These are phyloP conservation scores for Phytophthora vignae DNA, from an alignment of 352 stramenopile species.

Conservation along the genomic window DNA sequence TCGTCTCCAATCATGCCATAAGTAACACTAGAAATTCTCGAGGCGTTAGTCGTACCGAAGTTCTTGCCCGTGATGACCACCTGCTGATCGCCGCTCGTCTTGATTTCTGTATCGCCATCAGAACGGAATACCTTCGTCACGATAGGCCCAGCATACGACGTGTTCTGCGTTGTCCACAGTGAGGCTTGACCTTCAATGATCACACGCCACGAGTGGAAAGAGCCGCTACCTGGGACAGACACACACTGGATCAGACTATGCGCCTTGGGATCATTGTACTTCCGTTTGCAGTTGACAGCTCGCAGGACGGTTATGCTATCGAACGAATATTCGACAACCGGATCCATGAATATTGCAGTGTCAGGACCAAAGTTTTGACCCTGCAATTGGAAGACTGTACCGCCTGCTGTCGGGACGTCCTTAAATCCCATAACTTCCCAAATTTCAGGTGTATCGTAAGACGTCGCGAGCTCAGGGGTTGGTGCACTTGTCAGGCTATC, in stretches of 20 bases:
- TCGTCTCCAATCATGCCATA: constrained; percentile 63
- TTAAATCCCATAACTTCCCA: constrained; percentile 53
- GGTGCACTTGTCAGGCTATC: constrained; percentile 40
- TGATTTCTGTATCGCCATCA: constrained; percentile 53
- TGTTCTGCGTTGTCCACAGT: constrained; percentile 41
- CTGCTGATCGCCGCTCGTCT: constrained; percentile 57
- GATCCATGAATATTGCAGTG: constrained; percentile 50
- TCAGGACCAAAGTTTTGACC: constrained; percentile 64
- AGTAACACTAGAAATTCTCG: constrained; percentile 49
- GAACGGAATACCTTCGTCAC: constrained; percentile 62
- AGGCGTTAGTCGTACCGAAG: constrained; percentile 48
- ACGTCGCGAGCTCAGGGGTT: constrained; percentile 11
- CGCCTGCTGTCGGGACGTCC: constrained; percentile 52
- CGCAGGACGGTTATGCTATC: constrained; percentile 41
- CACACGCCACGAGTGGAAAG: constrained; percentile 54
- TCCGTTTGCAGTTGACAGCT: constrained; percentile 63
- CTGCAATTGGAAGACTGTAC: constrained; percentile 56
- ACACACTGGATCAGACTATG: constrained; percentile 66
- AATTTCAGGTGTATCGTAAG: constrained; percentile 49
- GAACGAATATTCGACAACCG: constrained; percentile 61
- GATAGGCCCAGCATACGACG: constrained; percentile 63
- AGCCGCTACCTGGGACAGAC: constrained; percentile 53
- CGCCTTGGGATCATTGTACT: constrained; percentile 45
- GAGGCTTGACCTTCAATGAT: constrained; percentile 51
- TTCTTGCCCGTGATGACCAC: constrained; percentile 71